Conservation (phyloP, 1,139 yeast species). For the Arxiozyma slooffiae region DNA sequence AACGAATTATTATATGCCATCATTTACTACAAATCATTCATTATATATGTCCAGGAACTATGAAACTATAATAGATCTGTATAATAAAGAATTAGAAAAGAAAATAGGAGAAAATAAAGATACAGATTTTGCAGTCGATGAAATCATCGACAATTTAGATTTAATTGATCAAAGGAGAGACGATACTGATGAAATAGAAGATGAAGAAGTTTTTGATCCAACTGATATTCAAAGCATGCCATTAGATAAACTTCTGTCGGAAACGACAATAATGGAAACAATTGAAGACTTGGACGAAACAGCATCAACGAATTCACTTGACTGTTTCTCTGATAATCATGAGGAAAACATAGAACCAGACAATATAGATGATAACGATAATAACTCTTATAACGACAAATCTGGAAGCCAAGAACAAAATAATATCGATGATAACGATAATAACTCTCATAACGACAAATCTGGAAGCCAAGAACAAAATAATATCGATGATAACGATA, state of each 20-base stretch:
- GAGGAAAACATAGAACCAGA: not conserved
- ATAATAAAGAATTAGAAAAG: not conserved
- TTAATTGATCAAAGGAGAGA: too few relatives aligned
- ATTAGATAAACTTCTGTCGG: not conserved
- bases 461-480: too few relatives aligned
- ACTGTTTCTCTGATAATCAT: too few relatives aligned
- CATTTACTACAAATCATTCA: not conserved
- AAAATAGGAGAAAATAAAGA: not conserved
- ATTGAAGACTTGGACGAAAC: not conserved
- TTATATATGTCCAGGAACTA: not conserved
- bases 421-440: too few relatives aligned
- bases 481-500: not conserved
- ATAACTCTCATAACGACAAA: too few relatives aligned
- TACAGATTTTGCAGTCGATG: not conserved
- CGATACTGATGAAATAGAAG: too few relatives aligned
- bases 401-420: too few relatives aligned
- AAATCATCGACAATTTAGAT: too few relatives aligned
- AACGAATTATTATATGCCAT: not conserved
- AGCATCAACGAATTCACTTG: not conserved
- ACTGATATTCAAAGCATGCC: not conserved
- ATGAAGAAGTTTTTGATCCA: not conserved
- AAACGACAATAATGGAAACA: not conserved
- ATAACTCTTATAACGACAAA: too few relatives aligned
- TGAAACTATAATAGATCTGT: not conserved
- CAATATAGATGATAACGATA: not conserved